Base-by-base conservation (phyloP, 2,329 filamentous ascomycete genomes). In the Botrytis byssoidea region DNA sequence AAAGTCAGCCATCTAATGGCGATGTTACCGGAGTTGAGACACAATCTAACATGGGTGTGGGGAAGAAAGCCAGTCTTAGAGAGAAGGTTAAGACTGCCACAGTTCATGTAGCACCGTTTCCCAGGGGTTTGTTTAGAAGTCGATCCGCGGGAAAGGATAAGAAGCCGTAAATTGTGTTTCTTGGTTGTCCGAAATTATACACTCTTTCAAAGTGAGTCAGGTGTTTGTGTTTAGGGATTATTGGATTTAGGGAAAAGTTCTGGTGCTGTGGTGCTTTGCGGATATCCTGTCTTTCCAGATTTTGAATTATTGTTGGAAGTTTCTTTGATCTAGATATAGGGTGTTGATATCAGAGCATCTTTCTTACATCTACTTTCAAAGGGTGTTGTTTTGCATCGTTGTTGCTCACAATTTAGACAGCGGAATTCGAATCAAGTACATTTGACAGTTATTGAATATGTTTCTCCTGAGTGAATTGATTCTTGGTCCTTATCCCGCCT, bases 21-120 rank as follows among this genome's bases (percentile, higher is more conserved):
- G 61, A 72, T 55, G 25, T 65, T 9, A 29, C 40, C 9, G 60
- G 42, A 37, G 51, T 25, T 40, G 61, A 48, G 2, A 32, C 3
- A 3, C 61, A 66, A 22, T 1, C 40, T 20, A 14, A 22, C 37
- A 60, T 61, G 29, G 68, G 37, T n/a, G 25, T 46, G 7, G 46
- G 70, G 22, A 72, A 66, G 60, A 72, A 72, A 37, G 46, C 60
- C 1, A 66, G 60, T 29, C 70, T 72, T 57, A 51, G 46, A 22
- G 46, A 72, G 22, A 72, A 72, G 22, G 70, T 72, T 3, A 72
- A 72, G 29, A 72, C 70, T 20, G 66, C 66, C 18, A 68, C 66
- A 44, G 70, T 72, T 51, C 70, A 72, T 57, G 70, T 72, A 12
- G 61, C 70, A 20, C 70, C 70, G 16, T 72, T 72, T 72, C 61